A percentile compares a stretch with the other conserved stretches of the same genome.
These are phyloP conservation scores for Diatrype stigma DNA, from an alignment of 2,329 filamentous ascomycete species.

Conservation along the genomic window DNA sequence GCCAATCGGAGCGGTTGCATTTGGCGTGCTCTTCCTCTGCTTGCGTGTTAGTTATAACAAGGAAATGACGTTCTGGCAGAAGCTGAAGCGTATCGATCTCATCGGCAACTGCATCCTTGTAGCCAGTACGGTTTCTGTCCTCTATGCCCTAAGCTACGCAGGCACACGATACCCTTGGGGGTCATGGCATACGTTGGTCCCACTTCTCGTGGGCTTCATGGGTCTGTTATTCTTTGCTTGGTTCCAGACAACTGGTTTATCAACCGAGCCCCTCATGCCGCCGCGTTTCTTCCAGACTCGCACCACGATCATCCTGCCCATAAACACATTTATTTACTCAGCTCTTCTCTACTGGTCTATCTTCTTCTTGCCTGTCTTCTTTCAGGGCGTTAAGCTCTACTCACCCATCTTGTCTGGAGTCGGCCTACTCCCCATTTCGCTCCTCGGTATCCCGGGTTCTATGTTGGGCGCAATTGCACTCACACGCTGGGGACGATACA, in stretches of 20 bases:
- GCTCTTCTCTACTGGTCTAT: constrained; percentile 29
- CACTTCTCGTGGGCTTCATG: neutral
- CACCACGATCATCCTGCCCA: constrained; percentile 26
- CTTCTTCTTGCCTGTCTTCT: constrained; percentile 38
- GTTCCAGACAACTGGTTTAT: neutral
- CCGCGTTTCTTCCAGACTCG: constrained; percentile 35
- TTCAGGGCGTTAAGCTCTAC: constrained; percentile 30
- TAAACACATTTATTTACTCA: constrained; percentile 30
- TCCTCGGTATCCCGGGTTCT: constrained; percentile 13
- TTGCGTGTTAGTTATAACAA: neutral
- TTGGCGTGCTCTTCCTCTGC: neutral
- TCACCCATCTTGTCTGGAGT: constrained; percentile 21
- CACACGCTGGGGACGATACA: constrained; percentile 4
- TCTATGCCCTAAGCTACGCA: neutral
- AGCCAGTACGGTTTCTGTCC: neutral
- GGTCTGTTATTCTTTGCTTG: neutral
- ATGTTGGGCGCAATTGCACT: constrained; percentile 19
- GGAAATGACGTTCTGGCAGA: neutral
- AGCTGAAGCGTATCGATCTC: neutral
- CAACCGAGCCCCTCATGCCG: neutral
- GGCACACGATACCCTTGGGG: neutral
- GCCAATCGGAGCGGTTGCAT: neutral
- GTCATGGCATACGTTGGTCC: neutral
- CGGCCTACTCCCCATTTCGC: constrained; percentile 15
- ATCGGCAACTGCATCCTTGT: neutral